Conservation (phyloP, 768 basidiomycete species). For the Multifurca ochricompacta region DNA sequence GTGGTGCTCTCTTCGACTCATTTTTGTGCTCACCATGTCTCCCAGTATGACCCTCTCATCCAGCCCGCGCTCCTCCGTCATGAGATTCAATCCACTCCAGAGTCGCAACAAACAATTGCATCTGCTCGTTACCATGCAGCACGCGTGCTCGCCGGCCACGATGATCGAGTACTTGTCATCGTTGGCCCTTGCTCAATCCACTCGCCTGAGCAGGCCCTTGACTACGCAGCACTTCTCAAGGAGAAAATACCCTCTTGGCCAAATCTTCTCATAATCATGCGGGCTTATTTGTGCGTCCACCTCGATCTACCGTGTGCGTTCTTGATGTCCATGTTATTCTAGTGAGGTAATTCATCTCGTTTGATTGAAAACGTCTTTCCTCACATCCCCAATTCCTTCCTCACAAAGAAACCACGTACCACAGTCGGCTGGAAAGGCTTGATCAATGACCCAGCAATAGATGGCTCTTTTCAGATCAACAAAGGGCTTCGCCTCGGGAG, state of each 20-base stretch:
- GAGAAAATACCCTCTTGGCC: slow-evolving; percentile 56
- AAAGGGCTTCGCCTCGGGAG: slow-evolving; percentile 87
- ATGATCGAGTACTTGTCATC: slow-evolving; percentile 81
- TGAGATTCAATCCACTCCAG: slow-evolving; percentile 63
- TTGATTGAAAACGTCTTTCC: not conserved
- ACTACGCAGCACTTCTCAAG: slow-evolving; percentile 70
- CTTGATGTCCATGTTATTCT: slow-evolving; percentile 26
- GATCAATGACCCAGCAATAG: slow-evolving; percentile 92
- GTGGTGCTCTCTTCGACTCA: not conserved
- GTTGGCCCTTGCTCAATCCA: slow-evolving; percentile 97
- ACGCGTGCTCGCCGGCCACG: slow-evolving; percentile 72
- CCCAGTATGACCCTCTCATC: slow-evolving; percentile 90
- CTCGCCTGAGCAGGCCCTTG: slow-evolving; percentile 74
- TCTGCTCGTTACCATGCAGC: slow-evolving; percentile 72
- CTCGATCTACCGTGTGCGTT: slow-evolving; percentile 9
- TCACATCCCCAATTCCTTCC: not conserved
- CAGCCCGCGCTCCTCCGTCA: slow-evolving; percentile 87
- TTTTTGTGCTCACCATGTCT: slow-evolving; percentile 2
- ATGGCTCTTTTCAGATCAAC: slow-evolving; percentile 94
- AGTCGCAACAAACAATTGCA: slow-evolving; percentile 70
- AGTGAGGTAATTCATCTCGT: slow-evolving; percentile 33
- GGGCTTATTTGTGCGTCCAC: slow-evolving; percentile 86
- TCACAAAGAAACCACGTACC: slow-evolving; percentile 80
- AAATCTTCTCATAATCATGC: slow-evolving; percentile 89
- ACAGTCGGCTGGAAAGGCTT: slow-evolving; percentile 98